Evolutionary conservation across 2,329 filamentous ascomycete genomes (phyloP), one percentile per base, ranked within the genome.

Genomic region (Diplodia scrobiculata): DNA sequence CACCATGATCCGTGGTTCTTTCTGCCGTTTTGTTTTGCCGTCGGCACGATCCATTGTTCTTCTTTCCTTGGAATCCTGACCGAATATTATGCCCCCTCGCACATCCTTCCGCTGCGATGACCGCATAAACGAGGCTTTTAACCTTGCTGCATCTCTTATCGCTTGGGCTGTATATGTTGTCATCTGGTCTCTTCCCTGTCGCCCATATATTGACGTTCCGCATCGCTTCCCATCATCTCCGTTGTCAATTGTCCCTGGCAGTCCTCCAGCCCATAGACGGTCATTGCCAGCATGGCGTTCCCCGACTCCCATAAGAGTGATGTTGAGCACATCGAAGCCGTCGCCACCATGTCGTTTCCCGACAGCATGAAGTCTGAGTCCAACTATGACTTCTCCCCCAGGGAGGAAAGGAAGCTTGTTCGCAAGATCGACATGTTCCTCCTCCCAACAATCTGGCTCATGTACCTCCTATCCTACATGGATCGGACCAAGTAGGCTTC

Each of bases 391-490:
- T 60, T 32, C 34, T 34, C 55, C 5, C 38, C 55, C 2, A 67
- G 78, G 70, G 79, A 79, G 72, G 74, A 78, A 67, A 82, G 79
- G 68, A 76, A 79, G 21, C 70, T 83, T 3, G 77, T 84, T 32
- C 72, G 79, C n/a, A 79, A 79, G 62, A 75, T 78, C 65, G 82
- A 84, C 68, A 63, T 80, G 10, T 78, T 73, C 38, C 73, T 84
- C 0, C 69, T 84, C 34, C 82, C 81, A 6, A 79, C 76, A 0
- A 81, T 84, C 32, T 83, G 80, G 80, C 68, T 83, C 41, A 83
- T 83, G 79, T 83, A 83, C 66, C 70, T 83, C 21, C 71, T 83
- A 7, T 80, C 77, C 1, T 83, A 83, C 66, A 79, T 83, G 79
- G 78, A 82, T 69, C 67, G 78, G 45, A 76, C 75, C 29, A 77